These are phyloP conservation scores for Pisolithus albus DNA, from an alignment of 768 basidiomycete species.

Conservation along the genomic window DNA sequence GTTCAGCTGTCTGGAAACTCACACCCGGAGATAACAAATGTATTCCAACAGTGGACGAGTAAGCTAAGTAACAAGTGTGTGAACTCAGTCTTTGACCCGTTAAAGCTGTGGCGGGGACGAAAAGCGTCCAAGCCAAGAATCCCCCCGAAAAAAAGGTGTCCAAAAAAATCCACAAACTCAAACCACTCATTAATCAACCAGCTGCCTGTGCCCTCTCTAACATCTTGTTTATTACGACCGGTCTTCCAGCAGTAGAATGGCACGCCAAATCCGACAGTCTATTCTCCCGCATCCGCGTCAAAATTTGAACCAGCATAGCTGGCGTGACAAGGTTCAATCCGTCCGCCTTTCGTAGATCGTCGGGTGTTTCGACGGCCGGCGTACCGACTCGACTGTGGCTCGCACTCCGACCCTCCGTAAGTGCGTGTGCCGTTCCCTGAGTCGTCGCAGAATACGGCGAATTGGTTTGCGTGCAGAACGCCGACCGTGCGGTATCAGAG, in stretches of 20 bases:
- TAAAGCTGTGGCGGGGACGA: too few species aligned
- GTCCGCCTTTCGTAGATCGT: constrained; percentile 14
- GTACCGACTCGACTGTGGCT: constrained; percentile 24
- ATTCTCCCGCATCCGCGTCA: constrained; percentile 63
- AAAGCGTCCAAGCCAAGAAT: too few species aligned
- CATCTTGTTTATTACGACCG: constrained; percentile 61
- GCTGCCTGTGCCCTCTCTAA: constrained; percentile 66
- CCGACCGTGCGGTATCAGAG: constrained; percentile 18
- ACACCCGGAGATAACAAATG: too few species aligned
- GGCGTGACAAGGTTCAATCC: constrained; percentile 43
- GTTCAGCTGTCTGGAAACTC: too few species aligned
- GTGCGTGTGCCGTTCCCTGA: constrained; percentile 18
- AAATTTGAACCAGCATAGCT: constrained; percentile 44
- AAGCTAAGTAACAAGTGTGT: too few species aligned
- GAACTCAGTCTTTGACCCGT: too few species aligned
- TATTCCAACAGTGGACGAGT: too few species aligned
- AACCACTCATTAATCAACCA: constrained; percentile 26
- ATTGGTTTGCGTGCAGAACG: constrained; percentile 12
- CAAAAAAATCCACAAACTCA: too few species aligned
- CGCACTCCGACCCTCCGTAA: constrained; percentile 17
- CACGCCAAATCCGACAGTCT: constrained; percentile 47
- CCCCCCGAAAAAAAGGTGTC: too few species aligned
- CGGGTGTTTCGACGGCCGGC: constrained; percentile 16
- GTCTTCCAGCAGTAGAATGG: constrained; percentile 41
- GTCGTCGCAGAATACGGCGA: constrained; percentile 17